A percentile compares a stretch with the other conserved stretches of the same genome.
Evolutionary conservation across 352 stramenopile species (phyloP).

Genomic region (Pythium vanterpoolii): DNA sequence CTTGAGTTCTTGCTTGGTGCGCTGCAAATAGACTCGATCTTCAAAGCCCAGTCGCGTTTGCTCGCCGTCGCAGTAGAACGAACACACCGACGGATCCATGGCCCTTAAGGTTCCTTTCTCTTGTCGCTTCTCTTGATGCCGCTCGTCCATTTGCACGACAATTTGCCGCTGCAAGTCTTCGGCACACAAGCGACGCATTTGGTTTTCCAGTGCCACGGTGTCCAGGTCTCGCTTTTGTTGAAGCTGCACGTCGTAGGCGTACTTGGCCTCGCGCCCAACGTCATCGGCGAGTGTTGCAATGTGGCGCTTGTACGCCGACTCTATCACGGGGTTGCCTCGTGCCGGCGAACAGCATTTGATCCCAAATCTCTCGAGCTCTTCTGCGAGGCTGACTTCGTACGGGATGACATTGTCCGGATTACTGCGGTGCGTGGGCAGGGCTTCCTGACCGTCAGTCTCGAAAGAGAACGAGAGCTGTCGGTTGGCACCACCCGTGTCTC

Average conservation of each 20-base stretch:
- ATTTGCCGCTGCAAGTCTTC: slow-evolving; percentile 61
- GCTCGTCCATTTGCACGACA: slow-evolving; percentile 48
- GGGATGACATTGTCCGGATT: slow-evolving; percentile 54
- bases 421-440: slow-evolving; percentile 40
- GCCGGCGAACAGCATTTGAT: slow-evolving; percentile 37
- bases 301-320: slow-evolving; percentile 58
- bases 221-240: slow-evolving; percentile 60
- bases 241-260: slow-evolving; percentile 48
- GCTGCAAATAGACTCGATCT: slow-evolving; percentile 36
- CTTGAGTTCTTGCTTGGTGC: slow-evolving; percentile 54
- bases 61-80: slow-evolving; percentile 60
- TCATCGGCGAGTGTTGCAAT: slow-evolving; percentile 47
- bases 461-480: slow-evolving; percentile 23
- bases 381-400: slow-evolving; percentile 39
- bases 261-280: slow-evolving; percentile 54
- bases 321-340: slow-evolving; percentile 40
- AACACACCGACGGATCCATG: slow-evolving; percentile 43
- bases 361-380: slow-evolving; percentile 54
- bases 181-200: slow-evolving; percentile 40
- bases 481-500: not conserved
- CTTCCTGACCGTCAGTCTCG: slow-evolving; percentile 34
- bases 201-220: slow-evolving; percentile 42
- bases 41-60: slow-evolving; percentile 47
- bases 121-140: slow-evolving; percentile 22
- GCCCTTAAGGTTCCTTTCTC: slow-evolving; percentile 32